A percentile compares a stretch with the other conserved stretches of the same genome.
Evolutionary conservation across 306 rosid species (phyloP).

Genomic region (Acacia melanoxylon): DNA sequence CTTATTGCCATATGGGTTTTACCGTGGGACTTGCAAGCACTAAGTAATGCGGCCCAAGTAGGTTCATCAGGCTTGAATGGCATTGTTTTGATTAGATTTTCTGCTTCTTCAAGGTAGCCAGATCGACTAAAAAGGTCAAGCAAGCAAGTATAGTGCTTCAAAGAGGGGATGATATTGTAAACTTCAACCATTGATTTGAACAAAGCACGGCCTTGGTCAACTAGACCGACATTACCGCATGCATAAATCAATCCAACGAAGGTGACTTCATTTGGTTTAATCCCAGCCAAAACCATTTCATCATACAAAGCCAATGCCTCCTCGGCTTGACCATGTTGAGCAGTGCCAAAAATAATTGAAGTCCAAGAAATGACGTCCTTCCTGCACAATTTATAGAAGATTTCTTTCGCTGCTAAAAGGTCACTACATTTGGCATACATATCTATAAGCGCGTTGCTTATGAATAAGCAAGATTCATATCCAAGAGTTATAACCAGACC

Average conservation of each 20-base stretch:
- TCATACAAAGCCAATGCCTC: slow-evolving; percentile 73
- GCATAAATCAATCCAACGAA: slow-evolving; percentile 88
- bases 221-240: slow-evolving; percentile 79
- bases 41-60: slow-evolving; percentile 86
- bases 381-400: slow-evolving; percentile 53
- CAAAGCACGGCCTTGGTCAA: slow-evolving; percentile 61
- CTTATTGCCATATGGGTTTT: slow-evolving; percentile 63
- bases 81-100: slow-evolving; percentile 53
- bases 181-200: slow-evolving; percentile 69
- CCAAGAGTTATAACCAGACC: slow-evolving; percentile 62
- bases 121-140: slow-evolving; percentile 88
- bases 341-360: slow-evolving; percentile 79
- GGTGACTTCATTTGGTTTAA: slow-evolving; percentile 83
- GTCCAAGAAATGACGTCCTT: slow-evolving; percentile 92
- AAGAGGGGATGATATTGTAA: slow-evolving; percentile 64
- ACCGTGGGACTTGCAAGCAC: slow-evolving; percentile 75
- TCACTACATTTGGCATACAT: slow-evolving; percentile 94
- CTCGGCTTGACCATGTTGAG: slow-evolving; percentile 77
- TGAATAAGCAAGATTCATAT: slow-evolving; percentile 72
- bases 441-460: slow-evolving; percentile 80
- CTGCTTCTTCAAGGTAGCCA: slow-evolving; percentile 86
- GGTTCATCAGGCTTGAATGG: slow-evolving; percentile 83
- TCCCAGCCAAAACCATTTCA: slow-evolving; percentile 60
- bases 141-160: slow-evolving; percentile 86
- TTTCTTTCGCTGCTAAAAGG: slow-evolving; percentile 58